A percentile compares a stretch with the other conserved stretches of the same genome.
Conservation (phyloP, 1,284 basidiomycete genomes). For the Chalciporus sp. region DNA sequence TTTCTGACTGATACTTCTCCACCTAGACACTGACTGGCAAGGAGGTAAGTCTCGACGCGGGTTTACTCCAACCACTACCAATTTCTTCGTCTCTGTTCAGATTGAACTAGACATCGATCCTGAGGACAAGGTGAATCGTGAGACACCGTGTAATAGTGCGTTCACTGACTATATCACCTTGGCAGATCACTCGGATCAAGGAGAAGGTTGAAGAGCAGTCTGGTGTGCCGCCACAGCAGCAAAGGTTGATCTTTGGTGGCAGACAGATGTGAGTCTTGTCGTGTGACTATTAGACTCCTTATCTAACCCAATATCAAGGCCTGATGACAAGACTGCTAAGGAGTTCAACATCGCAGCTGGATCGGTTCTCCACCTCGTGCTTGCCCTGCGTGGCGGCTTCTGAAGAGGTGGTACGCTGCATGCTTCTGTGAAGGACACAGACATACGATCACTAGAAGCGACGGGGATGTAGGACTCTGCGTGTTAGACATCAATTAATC, state of each 20-base stretch:
- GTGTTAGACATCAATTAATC: conserved; percentile 32
- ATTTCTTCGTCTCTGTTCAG: conserved; percentile 43
- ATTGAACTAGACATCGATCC: conserved; percentile 96
- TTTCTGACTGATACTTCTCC: background rate
- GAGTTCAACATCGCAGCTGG: conserved; percentile 85
- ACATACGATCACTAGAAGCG: conserved; percentile 31
- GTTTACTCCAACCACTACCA: background rate
- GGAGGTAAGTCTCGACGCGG: conserved; percentile 60
- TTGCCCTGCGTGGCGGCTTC: conserved; percentile 85
- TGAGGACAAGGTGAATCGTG: conserved; percentile 75
- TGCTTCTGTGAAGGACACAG: too few relatives aligned
- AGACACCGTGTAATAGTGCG: background rate
- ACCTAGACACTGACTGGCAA: conserved; percentile 88
- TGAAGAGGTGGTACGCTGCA: conserved; percentile 12
- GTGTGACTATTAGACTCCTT: conserved; percentile 2
- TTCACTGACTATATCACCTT: background rate
- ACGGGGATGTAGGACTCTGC: conserved; percentile 17
- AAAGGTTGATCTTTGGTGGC: conserved; percentile 93
- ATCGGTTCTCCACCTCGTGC: conserved; percentile 87
- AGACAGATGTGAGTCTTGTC: conserved; percentile 84
- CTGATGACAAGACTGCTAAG: conserved; percentile 86
- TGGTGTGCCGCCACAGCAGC: conserved; percentile 96
- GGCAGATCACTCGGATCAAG: conserved; percentile 92
- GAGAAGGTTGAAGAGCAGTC: conserved; percentile 99
- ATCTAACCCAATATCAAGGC: conserved; percentile 41